phyloP scores from a whole-genome alignment of 306 rosid species.

The Vachellia pachyceras region DNA sequence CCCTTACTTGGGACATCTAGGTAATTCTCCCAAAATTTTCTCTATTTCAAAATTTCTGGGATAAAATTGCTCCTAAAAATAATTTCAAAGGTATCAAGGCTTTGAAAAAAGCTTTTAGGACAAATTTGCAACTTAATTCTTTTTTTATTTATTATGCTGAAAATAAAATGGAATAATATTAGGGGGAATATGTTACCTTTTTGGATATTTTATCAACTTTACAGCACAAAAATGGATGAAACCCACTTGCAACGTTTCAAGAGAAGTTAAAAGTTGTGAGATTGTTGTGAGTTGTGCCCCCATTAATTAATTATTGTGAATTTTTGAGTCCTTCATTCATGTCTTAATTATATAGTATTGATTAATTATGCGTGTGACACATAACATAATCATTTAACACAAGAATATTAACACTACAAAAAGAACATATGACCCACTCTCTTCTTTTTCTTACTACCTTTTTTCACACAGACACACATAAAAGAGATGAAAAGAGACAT shows the following conservation, averaged over 20 bases:
- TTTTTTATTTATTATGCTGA: no score
- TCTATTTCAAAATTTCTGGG: no score
- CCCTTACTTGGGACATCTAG: no score
- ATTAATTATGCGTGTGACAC: not conserved
- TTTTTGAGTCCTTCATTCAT: not conserved
- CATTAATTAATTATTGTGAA: not conserved
- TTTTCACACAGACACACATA: not conserved
- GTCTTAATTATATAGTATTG: not conserved
- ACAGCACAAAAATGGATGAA: conserved; percentile 3
- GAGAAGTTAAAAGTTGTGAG: not conserved
- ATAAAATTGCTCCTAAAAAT: no score
- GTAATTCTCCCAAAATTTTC: no score
- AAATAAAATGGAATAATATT: no score
- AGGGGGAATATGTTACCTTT: no score
- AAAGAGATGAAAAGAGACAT: not conserved
- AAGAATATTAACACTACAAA: conserved; percentile 10
- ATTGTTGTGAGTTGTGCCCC: not conserved
- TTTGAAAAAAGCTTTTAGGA: no score
- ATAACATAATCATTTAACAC: conserved; percentile 13
- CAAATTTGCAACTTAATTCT: no score
- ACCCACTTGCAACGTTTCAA: not conserved
- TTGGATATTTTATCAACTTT: not conserved
- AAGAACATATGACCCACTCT: conserved; percentile 20
- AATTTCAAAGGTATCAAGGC: no score
- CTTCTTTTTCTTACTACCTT: not conserved